Base-by-base conservation (phyloP, 1,284 basidiomycete genomes). In the Ganoderma lucidum region DNA sequence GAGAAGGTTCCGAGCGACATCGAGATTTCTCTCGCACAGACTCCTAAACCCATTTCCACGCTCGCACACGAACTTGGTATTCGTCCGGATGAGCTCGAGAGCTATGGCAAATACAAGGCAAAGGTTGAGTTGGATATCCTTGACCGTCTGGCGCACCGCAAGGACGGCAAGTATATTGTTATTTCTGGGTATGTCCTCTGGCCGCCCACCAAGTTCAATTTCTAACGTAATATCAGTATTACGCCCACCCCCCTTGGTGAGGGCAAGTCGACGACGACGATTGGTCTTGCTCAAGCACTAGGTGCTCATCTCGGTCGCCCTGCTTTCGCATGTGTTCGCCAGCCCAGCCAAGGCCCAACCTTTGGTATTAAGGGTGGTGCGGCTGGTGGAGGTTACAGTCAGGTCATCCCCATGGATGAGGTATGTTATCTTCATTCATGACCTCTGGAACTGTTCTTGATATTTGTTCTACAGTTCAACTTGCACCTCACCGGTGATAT, bases 281-380 rank as follows among this genome's bases (percentile, higher is more conserved):
- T 99, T 74, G 97, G 97, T 79, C 88, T 99, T 67, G 96, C 96
- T 6, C 97, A 99, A 82, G 97, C 97, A 37, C 89, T 99, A 71
- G 96, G 96, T 69, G 97, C 97, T 62, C 96, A 98, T 80, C 89
- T 99, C 45, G 91, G 92, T 71, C 96, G 97, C 73, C 92, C 95
- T 19, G 89, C 96, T 12, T 99, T 99, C 82, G 98, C 98, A 64
- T 98, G 96, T 81, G 97, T 99, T n/a, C 93, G 97, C 70, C 98
- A 99, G 80, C 97, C 97, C 2, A 97, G 96, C 81, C 97, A 99
- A 81, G 97, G 98, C 19, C 97, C 97, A 39, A 99, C 97, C 0
- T 99, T 99, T 79, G 97, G 98, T 79, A 98, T 99, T 87, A 99
- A 99, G 84, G 97, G 97, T 76, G 98, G 98, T 78, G 98, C 97